A percentile compares a stretch with the other conserved stretches of the same genome.
phyloP scores from a whole-genome alignment of 108 stramenopile genomes.

The Ochromonas danica region DNA sequence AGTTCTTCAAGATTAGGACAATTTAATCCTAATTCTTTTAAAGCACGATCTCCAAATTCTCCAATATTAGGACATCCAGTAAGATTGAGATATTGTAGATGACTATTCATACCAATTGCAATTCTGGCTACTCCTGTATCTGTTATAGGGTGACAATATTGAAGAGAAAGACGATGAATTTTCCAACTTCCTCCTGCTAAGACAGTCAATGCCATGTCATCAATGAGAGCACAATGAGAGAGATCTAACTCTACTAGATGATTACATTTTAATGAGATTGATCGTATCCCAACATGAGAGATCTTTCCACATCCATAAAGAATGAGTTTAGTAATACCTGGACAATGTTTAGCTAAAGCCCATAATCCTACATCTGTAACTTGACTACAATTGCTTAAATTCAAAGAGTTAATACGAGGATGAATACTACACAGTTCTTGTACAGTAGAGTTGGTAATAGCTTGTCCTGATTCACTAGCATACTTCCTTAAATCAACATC shows the following conservation, averaged over 20 bases:
- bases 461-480: constrained; percentile 10
- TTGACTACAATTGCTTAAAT: neutral
- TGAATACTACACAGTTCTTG: constrained; percentile 31
- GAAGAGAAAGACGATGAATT: neutral
- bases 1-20: constrained; percentile 10
- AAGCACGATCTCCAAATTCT: constrained; percentile 34
- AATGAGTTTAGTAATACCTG: neutral
- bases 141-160: neutral
- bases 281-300: constrained; percentile 17
- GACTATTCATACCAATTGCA: neutral
- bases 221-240: neutral
- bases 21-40: constrained; percentile 19
- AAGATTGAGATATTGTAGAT: neutral
- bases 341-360: constrained; percentile 21
- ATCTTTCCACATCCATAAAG: neutral
- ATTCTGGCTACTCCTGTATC: constrained; percentile 19
- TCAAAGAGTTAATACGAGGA: constrained; percentile 11
- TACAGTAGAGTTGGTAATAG: constrained; percentile 17
- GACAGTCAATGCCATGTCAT: constrained; percentile 7
- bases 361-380: constrained; percentile 23
- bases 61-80: constrained; percentile 25
- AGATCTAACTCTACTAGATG: neutral
- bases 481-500: constrained; percentile 8
- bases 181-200: constrained; percentile 26
- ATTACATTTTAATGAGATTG: constrained; percentile 27